These are phyloP conservation scores for Strigomonas culicis DNA, from an alignment of 208 protist genomes.

Conservation along the genomic window DNA sequence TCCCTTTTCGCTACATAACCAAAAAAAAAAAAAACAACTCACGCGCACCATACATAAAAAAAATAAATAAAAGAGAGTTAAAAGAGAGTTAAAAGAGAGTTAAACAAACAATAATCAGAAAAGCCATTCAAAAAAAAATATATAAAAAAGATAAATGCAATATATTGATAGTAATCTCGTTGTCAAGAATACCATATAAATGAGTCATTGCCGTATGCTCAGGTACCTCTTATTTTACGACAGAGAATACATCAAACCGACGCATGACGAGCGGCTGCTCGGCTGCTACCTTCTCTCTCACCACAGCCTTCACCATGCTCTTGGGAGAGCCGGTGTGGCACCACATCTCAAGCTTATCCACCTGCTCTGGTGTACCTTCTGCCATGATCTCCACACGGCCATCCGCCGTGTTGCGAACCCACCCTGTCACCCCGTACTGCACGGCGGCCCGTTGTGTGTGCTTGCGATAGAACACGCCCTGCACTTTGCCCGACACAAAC, in stretches of 20 bases:
- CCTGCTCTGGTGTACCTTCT: conserved; percentile 41
- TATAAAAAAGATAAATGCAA: background rate
- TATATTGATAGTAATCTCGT: background rate
- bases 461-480: conserved; percentile 90
- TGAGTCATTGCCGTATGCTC: background rate
- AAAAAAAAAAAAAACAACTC: background rate
- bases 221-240: background rate
- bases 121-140: background rate
- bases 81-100: conserved; percentile 3
- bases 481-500: conserved; percentile 75
- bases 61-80: conserved; percentile 7
- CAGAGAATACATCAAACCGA: background rate
- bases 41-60: background rate
- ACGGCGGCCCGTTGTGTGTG: conserved; percentile 49
- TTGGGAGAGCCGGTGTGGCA: conserved; percentile 77
- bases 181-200: background rate
- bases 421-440: conserved; percentile 63
- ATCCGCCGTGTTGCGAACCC: conserved; percentile 74
- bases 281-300: background rate
- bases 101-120: background rate
- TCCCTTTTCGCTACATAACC: background rate
- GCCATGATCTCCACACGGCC: conserved; percentile 74
- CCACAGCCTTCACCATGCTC: conserved; percentile 33
- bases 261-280: background rate
- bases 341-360: conserved; percentile 58